Evolutionary conservation across 306 rosid genomes (phyloP), one percentile per base, ranked within the genome.

Genomic region (Medicago ruthenica): DNA sequence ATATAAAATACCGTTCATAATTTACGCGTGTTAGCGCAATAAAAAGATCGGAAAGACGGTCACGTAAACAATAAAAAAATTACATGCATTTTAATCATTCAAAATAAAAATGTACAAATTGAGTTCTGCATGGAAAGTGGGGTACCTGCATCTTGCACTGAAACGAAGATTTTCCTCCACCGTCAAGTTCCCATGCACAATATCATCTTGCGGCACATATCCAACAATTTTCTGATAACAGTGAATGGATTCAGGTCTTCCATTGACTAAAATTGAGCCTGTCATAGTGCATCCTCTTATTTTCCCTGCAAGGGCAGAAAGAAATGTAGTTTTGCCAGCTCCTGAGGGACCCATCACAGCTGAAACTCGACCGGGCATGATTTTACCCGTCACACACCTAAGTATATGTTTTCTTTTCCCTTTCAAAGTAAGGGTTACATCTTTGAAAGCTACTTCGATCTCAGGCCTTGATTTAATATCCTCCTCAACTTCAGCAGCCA

Each of bases 261-360:
- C 97, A 80, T 89, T 91, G 21, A 91, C 81, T 34, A 89, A 74
- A 76, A 89, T 80, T 82, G 86, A 89, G 54, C 97, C 97, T 16
- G 82, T 79, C 70, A 82, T 71, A 11, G 85, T 85, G 87, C 95
- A 89, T 40, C 95, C 97, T 70, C 86, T 79, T 80, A 77, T 82
- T 76, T 91, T 91, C 75, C 97, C 97, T 6, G 88, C 85, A 73
- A 89, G 75, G 70, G 97, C 91, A 24, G 95, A 85, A 40, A 91
- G 97, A 83, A 91, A 91, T 40, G 97, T 91, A 40, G 97, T 91
- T 84, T 91, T 91, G n/a, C 97, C 97, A 34, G 92, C 95, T 67
- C 97, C 97, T 3, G 95, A 91, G 82, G 97, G 97, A 81, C 97
- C 97, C 97, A 91, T 91, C 73, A 89, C 97, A 58, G 92, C 97